Evolutionary conservation across 2,329 filamentous ascomycete genomes (phyloP).

Genomic region (Claviceps sp.): DNA sequence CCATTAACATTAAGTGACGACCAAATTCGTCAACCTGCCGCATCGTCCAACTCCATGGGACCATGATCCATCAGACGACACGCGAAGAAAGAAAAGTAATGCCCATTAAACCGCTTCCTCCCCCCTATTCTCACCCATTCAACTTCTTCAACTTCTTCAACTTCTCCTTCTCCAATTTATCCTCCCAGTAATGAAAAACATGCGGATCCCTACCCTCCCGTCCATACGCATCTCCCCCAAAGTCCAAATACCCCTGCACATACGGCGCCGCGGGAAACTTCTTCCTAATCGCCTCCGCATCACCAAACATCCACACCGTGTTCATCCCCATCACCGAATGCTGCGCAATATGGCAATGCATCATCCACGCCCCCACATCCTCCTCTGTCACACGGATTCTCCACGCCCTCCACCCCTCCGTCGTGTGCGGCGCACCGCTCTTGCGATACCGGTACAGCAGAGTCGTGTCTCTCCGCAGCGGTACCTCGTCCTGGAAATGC

Average conservation of each 20-base stretch:
- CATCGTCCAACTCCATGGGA: too few relatives aligned
- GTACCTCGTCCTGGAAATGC: slow-evolving; percentile 8
- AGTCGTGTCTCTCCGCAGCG: slow-evolving; percentile 32
- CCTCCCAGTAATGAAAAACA: not conserved
- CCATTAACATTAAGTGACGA: too few relatives aligned
- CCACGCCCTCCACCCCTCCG: slow-evolving; percentile 48
- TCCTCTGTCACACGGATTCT: slow-evolving; percentile 27
- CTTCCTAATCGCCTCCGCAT: slow-evolving; percentile 10
- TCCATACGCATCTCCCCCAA: slow-evolving; percentile 32
- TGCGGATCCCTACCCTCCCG: not conserved
- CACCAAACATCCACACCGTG: slow-evolving; percentile 14
- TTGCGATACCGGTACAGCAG: slow-evolving; percentile 43
- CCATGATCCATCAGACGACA: too few relatives aligned
- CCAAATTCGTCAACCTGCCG: too few relatives aligned
- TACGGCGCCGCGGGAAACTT: slow-evolving; percentile 15
- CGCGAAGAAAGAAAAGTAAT: too few relatives aligned
- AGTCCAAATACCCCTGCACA: slow-evolving; percentile 27
- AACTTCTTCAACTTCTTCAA: not conserved
- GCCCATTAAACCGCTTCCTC: too few relatives aligned
- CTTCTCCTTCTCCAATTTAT: not conserved
- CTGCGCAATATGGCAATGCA: slow-evolving; percentile 45
- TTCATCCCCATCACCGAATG: slow-evolving; percentile 41
- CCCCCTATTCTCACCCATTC: not conserved
- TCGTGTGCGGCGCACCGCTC: slow-evolving; percentile 11
- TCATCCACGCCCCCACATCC: slow-evolving; percentile 40